phyloP scores from a whole-genome alignment of 345 rosid species.

The Crucihimalaya himalaica region DNA sequence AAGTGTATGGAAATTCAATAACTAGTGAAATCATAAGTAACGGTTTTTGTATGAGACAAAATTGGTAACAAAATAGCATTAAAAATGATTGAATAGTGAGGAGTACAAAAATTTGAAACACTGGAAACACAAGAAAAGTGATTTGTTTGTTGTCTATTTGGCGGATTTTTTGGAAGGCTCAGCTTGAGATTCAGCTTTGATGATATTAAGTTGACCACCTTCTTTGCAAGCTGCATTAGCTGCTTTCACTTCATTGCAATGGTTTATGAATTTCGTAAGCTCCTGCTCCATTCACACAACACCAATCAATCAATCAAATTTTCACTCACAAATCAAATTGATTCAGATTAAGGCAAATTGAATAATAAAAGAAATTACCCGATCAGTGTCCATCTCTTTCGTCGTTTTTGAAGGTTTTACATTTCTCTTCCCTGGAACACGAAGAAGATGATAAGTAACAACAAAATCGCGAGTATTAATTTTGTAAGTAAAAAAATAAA shows the following conservation, averaged over 20 bases:
- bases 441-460: neutral
- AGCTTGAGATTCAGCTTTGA: slow-evolving; percentile 46
- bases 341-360: neutral
- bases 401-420: slow-evolving; percentile 76
- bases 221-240: slow-evolving; percentile 76
- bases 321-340: neutral
- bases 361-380: slow-evolving; percentile 43
- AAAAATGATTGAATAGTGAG: neutral
- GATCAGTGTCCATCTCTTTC: slow-evolving; percentile 66
- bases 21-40: neutral
- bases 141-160: slow-evolving; percentile 37
- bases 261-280: slow-evolving; percentile 81
- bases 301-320: neutral
- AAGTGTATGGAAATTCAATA: slow-evolving; percentile 66
- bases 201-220: slow-evolving; percentile 73
- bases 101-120: slow-evolving; percentile 12
- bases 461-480: neutral
- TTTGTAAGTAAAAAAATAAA: neutral
- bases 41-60: neutral
- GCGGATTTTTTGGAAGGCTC: slow-evolving; percentile 46
- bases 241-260: slow-evolving; percentile 82
- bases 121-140: neutral
- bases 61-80: neutral
- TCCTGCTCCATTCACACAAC: slow-evolving; percentile 50
- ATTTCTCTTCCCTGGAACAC: slow-evolving; percentile 60